Base-by-base conservation (phyloP, 257 asterid species). In the Nicotiana otophora region DNA sequence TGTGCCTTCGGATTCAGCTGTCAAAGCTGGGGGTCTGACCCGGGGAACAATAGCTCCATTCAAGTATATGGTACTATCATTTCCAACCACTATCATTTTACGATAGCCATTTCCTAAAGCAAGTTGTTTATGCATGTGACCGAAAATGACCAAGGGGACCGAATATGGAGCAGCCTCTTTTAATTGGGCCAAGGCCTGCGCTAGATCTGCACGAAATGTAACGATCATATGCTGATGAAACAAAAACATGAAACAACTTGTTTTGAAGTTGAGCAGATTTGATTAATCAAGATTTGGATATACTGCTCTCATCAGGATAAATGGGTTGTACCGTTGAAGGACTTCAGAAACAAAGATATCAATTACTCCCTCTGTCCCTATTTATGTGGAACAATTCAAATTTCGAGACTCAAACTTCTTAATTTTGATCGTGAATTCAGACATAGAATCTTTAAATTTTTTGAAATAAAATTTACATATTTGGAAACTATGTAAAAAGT, bases 21-120 rank as follows among this genome's bases (percentile, higher is more conserved):
- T 10, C 60, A 61, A 31, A 61, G 67, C 42, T 31, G 88, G 55
- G 65, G 88, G 60, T 85, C 84, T 87, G 5, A 94, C 91, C 87
- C 98, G 91, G 1, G 99, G 99, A 83, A 92, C 97, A 70, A 94
- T 83, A 10, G 97, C 99, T 46, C 99, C 98, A 7, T 94, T 95
- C 81, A 95, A 91, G 84, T 92, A 92, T 78, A 91, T 83, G 61
- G 82, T 90, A 74, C 83, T 85, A 85, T 92, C 95, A 36, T 90
- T 92, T 70, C 93, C 96, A 53, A 89, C 88, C 79, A 90, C 97
- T 63, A 95, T 70, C 99, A 95, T 95, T 86, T 92, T 92, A 39
- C 97, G 94, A 83, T 83, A 84, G 82, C 92, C 98, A 33, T 83
- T 86, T 81, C 97, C 92, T 88, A 74, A 77, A 60, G 93, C 94